These are phyloP conservation scores for Boletus rex-veris DNA, from an alignment of 768 basidiomycete genomes.

Conservation along the genomic window DNA sequence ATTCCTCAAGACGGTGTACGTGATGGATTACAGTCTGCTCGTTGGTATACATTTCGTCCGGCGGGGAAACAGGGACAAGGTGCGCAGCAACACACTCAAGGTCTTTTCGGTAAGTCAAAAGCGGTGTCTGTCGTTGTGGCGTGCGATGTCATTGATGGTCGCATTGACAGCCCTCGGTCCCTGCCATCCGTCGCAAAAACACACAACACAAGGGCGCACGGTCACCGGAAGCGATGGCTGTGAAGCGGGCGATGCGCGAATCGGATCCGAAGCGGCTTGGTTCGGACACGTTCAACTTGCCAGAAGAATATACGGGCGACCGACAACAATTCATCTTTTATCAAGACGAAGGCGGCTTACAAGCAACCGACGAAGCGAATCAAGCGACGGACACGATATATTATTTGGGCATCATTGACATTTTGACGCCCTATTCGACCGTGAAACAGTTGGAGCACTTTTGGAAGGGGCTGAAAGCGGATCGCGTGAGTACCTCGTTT, in stretches of 20 bases:
- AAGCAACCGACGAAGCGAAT: conserved; percentile 87
- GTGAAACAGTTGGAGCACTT: conserved; percentile 83
- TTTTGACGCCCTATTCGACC: conserved; percentile 81
- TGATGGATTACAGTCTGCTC: conserved; percentile 97
- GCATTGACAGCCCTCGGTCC: conserved; percentile 60
- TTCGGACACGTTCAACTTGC: conserved; percentile 47
- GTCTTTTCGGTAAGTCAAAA: conserved; percentile 76
- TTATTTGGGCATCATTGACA: conserved; percentile 96
- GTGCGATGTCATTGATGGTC: conserved; percentile 1
- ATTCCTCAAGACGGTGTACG: conserved; percentile 73
- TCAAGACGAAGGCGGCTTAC: conserved; percentile 91
- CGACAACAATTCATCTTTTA: conserved; percentile 84
- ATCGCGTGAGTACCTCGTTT: conserved; percentile 61
- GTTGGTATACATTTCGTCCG: conserved; percentile 92
- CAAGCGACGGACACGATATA: conserved; percentile 73
- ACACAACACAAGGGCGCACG: conserved; percentile 54
- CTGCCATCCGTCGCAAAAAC: conserved; percentile 57
- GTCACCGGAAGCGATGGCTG: conserved; percentile 73
- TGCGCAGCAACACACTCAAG: conserved; percentile 85
- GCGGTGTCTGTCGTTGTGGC: background rate
- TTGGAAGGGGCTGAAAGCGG: conserved; percentile 88
- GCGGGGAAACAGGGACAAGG: conserved; percentile 87
- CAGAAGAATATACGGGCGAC: conserved; percentile 57
- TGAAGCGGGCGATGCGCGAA: conserved; percentile 80
- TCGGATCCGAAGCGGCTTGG: conserved; percentile 76